A percentile compares a stretch with the other conserved stretches of the same genome.
phyloP scores from a whole-genome alignment of 192 early-diverging fungal genomes.

The Coemansia sp. region DNA sequence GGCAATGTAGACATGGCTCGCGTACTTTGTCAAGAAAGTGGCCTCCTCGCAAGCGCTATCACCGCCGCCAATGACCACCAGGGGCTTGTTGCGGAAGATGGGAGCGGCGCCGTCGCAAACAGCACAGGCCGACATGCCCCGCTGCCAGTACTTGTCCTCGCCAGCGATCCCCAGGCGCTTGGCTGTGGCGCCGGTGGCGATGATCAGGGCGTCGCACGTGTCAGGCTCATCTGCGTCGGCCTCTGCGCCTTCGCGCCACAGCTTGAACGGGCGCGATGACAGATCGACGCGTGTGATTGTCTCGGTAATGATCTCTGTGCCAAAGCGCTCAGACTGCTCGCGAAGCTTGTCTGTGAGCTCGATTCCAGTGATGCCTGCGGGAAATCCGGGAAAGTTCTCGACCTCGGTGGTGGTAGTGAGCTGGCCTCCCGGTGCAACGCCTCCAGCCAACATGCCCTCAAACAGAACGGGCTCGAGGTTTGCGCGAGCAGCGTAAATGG shows the following conservation, averaged over 20 bases:
- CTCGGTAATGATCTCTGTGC: slow-evolving; percentile 87
- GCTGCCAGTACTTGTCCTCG: slow-evolving; percentile 95
- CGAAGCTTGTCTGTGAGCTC: slow-evolving; percentile 88
- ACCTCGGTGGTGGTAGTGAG: slow-evolving; percentile 96
- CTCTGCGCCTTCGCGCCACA: slow-evolving; percentile 85
- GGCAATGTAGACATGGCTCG: slow-evolving; percentile 89
- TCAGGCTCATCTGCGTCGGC: slow-evolving; percentile 64
- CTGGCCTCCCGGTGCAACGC: slow-evolving; percentile 75
- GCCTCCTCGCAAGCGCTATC: slow-evolving; percentile 97
- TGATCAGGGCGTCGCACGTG: slow-evolving; percentile 81
- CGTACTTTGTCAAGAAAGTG: slow-evolving; percentile 95
- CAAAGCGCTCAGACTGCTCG: slow-evolving; percentile 83
- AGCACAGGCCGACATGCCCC: slow-evolving; percentile 98
- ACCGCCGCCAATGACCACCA: slow-evolving; percentile 95
- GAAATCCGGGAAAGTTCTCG: slow-evolving; percentile 96
- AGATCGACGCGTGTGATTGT: slow-evolving; percentile 89
- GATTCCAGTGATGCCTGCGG: slow-evolving; percentile 82
- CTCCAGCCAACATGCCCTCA: slow-evolving; percentile 96
- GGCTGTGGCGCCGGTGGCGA: slow-evolving; percentile 99
- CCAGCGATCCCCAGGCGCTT: slow-evolving; percentile 87
- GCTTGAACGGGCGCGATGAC: slow-evolving; percentile 76
- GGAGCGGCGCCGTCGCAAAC: slow-evolving; percentile 99
- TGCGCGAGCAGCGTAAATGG: slow-evolving; percentile 93
- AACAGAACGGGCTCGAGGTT: slow-evolving; percentile 92
- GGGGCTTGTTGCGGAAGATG: slow-evolving; percentile 93